Evolutionary conservation across 2,329 filamentous ascomycete genomes (phyloP).

Genomic region (Aureobasidium sp.): DNA sequence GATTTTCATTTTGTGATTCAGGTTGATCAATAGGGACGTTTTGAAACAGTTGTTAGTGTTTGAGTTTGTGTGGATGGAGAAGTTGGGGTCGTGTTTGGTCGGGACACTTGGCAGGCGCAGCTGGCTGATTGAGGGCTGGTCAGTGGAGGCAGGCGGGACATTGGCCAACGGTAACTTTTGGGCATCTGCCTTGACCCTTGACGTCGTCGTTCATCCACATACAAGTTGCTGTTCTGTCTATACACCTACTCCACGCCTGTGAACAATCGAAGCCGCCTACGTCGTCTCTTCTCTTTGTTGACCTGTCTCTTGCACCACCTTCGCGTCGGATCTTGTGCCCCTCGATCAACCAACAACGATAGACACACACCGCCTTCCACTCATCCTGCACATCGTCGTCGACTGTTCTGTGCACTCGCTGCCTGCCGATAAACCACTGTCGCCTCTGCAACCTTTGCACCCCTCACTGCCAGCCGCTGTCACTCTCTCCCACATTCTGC

Average conservation of each 20-base stretch:
- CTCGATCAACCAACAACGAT: not conserved
- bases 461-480: not conserved
- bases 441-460: not conserved
- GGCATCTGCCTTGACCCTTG: not conserved
- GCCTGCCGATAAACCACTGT: not conserved
- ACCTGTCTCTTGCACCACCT: not conserved
- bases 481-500: not conserved
- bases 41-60: not conserved
- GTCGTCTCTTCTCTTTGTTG: not conserved
- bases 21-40: constrained; percentile 3
- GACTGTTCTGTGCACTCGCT: not conserved
- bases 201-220: not conserved
- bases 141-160: not conserved
- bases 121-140: not conserved
- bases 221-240: not conserved
- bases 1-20: not conserved
- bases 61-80: not conserved
- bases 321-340: not conserved
- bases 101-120: constrained; percentile 4
- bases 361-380: not conserved
- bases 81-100: not conserved
- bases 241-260: not conserved
- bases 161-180: constrained; percentile 1
- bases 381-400: not conserved
- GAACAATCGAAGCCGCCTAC: not conserved